A percentile compares a stretch with the other conserved stretches of the same genome.
phyloP scores from a whole-genome alignment of 495 filamentous ascomycete genomes.

The Xylaria grammica region DNA sequence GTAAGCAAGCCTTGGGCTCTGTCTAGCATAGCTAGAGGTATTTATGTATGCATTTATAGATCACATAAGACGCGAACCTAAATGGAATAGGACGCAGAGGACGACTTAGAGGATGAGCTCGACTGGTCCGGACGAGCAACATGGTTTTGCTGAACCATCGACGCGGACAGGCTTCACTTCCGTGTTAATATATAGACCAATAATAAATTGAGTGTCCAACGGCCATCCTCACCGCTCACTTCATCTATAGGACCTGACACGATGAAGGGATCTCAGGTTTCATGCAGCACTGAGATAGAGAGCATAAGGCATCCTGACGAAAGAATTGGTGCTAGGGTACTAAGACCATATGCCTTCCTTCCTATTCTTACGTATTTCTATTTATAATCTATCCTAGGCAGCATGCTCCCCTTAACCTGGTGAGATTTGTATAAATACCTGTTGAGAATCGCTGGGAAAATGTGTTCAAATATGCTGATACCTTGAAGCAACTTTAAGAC shows the following conservation, averaged over 20 bases:
- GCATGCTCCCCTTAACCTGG: not conserved
- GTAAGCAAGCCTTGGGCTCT: not conserved
- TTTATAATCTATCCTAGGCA: slow-evolving; percentile 1
- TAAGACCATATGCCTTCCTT: not conserved
- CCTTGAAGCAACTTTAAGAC: not conserved
- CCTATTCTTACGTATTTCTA: slow-evolving; percentile 12
- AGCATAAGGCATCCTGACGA: no score
- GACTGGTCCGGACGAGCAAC: not conserved
- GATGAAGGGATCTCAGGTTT: no score
- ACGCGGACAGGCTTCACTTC: not conserved
- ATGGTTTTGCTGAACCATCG: not conserved
- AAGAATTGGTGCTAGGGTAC: no score
- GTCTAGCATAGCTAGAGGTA: not conserved
- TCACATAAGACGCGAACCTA: not conserved
- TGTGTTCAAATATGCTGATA: not conserved
- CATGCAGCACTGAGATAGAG: no score
- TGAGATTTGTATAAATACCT: not conserved
- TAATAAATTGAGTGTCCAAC: not conserved
- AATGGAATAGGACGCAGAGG: not conserved
- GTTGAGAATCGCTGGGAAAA: not conserved
- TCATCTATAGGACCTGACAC: not conserved
- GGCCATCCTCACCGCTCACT: not conserved
- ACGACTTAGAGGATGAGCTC: not conserved
- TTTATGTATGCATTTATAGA: not conserved
- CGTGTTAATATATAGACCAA: not conserved